phyloP scores from a whole-genome alignment of 768 basidiomycete species.

The Rhodotorula kratochvilovae region DNA sequence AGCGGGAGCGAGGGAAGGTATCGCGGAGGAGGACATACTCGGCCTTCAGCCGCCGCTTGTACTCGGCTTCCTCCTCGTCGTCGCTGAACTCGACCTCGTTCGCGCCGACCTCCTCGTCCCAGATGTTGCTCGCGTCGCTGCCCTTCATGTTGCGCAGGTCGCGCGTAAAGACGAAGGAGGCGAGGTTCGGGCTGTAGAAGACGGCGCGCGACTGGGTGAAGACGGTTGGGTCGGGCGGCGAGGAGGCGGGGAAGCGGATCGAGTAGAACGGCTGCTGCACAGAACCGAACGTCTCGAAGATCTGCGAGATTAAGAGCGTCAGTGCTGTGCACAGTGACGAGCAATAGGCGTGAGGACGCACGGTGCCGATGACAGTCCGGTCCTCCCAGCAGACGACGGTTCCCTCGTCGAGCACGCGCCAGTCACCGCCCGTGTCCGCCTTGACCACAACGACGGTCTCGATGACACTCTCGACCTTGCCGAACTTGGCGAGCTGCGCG shows the following conservation, averaged over 20 bases:
- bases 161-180: constrained; percentile 75
- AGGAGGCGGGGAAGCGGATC: constrained; percentile 60
- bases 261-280: constrained; percentile 85
- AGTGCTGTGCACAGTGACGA: constrained; percentile 26
- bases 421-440: constrained; percentile 58
- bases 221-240: constrained; percentile 40
- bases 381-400: constrained; percentile 87
- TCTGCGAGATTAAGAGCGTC: constrained; percentile 51
- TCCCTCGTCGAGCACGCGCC: constrained; percentile 75
- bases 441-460: constrained; percentile 68
- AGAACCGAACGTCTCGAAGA: constrained; percentile 94
- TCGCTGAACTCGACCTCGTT: constrained; percentile 92
- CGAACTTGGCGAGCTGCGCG: constrained; percentile 69
- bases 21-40: constrained; percentile 20
- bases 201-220: constrained; percentile 52
- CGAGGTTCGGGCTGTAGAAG: constrained; percentile 72
- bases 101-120: constrained; percentile 88
- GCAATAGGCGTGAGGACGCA: constrained; percentile 52
- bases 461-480: constrained; percentile 70
- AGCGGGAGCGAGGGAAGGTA: not conserved
- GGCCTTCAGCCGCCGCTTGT: constrained; percentile 58
- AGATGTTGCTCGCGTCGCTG: constrained; percentile 87
- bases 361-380: constrained; percentile 81
- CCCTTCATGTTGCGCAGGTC: constrained; percentile 66
- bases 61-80: constrained; percentile 79